Evolutionary conservation across 257 asterid species (phyloP).

Genomic region (Rauvolfia tetraphylla): DNA sequence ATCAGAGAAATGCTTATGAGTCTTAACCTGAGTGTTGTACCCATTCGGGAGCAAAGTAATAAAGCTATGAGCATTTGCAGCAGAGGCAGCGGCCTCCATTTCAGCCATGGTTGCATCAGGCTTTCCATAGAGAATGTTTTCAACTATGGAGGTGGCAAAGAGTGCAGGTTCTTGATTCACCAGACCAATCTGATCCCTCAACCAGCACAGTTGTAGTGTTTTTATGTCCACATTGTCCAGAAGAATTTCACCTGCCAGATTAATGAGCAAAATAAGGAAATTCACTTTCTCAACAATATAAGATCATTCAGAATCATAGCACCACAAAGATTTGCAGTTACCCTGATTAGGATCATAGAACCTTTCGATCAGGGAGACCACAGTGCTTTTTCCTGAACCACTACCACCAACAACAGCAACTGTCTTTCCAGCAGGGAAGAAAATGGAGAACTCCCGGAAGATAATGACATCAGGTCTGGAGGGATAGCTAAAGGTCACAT

Average conservation of each 20-base stretch:
- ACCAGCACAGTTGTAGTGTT: conserved; percentile 82
- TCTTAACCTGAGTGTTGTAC: conserved; percentile 78
- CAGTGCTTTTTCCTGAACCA: conserved; percentile 98
- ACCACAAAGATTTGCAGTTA: conserved; percentile 28
- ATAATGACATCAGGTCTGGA: conserved; percentile 94
- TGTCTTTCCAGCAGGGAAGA: conserved; percentile 96
- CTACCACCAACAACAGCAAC: conserved; percentile 98
- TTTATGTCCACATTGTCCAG: conserved; percentile 79
- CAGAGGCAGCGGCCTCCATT: conserved; percentile 90
- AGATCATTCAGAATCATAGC: not conserved
- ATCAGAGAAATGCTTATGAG: not conserved
- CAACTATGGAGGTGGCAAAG: conserved; percentile 94
- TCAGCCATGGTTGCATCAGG: conserved; percentile 89
- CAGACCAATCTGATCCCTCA: conserved; percentile 89
- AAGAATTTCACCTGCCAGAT: conserved; percentile 70
- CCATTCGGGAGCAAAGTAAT: conserved; percentile 89
- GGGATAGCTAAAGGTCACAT: conserved; percentile 90
- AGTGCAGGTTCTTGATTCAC: conserved; percentile 99
- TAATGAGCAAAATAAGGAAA: conserved; percentile 3
- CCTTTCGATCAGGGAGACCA: conserved; percentile 85
- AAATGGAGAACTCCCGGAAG: conserved; percentile 84
- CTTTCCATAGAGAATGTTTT: conserved; percentile 89
- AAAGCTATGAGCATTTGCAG: conserved; percentile 94
- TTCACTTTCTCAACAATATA: not conserved
- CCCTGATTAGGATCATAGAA: conserved; percentile 95